Evolutionary conservation across 2,329 filamentous ascomycete genomes (phyloP), one percentile per base, ranked within the genome.

Genomic region (Dryadomyces sulphureus): DNA sequence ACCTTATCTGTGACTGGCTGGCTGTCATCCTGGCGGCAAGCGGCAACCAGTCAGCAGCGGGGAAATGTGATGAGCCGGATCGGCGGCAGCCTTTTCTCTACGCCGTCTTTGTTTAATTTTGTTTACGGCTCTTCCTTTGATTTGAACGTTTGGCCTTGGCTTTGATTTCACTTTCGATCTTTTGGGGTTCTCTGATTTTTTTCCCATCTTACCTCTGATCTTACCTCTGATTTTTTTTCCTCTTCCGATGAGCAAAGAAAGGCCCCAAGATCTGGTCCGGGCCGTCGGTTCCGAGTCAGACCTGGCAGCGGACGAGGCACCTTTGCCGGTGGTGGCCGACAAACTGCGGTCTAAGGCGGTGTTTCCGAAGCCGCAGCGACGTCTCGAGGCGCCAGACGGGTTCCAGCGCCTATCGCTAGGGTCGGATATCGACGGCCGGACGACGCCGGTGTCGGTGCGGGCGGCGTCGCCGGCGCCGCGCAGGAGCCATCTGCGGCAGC

Each of bases 351-450:
- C 2, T 14, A 43, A 39, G 24, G 3, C 24, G 2, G 6, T 24
- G 19, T 39, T 30, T 7, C 32, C 38, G 21, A 14, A 21, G 11
- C 22, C 27, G 2, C 16, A 16, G 2, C 30, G 24, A 7, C 45
- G 22, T 4, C 38, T 52, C 2, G 45, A 50, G 38, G 48, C 50
- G 39, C 58, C 59, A 5, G 57, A 59, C 21, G 47, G 54, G 14
- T 57, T 64, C 42, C 59, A 65, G 41, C 60, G 63, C 6, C 46
- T 65, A 1, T 67, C 70, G 1, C 59, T 62, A 14, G 67, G 66
- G 48, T 64, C 66, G 0, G 63, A 61, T 17, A 48, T 45, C 38
- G 51, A 56, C 46, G 55, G 54, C 11, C 53, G 34, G n/a, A 8
- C 12, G 34, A n/a, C 27, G 27, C 27, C 49, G n/a, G 30, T 50